Conservation (phyloP, 306 rosid species). For the Amphicarpaea edgeworthii region DNA sequence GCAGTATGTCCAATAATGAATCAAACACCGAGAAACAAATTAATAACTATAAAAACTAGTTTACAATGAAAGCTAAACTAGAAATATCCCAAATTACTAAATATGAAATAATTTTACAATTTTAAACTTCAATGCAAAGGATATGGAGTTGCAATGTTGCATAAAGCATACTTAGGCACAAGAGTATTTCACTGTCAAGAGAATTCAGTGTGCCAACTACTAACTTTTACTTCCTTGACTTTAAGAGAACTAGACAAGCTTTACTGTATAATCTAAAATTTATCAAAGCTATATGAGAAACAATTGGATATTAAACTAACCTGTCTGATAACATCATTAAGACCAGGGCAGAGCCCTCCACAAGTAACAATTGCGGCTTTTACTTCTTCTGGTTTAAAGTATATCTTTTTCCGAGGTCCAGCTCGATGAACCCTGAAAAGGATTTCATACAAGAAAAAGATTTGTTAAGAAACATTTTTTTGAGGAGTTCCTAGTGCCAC, state of each 20-base stretch:
- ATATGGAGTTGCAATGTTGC: background rate
- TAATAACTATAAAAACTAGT: conserved; percentile 16
- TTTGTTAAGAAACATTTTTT: conserved; percentile 3
- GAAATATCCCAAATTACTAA: conserved; percentile 18
- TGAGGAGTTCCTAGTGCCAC: background rate
- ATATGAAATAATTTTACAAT: conserved; percentile 14
- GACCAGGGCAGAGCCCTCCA: conserved; percentile 99
- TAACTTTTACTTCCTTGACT: conserved; percentile 5
- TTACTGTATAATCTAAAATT: conserved; percentile 28
- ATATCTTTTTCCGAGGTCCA: conserved; percentile 94
- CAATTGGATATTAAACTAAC: conserved; percentile 55
- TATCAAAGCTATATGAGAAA: background rate
- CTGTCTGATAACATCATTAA: conserved; percentile 98
- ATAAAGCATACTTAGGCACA: conserved; percentile 14
- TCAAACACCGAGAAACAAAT: conserved; percentile 34
- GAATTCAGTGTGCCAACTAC: background rate
- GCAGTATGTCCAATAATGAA: conserved; percentile 53
- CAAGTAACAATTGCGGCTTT: conserved; percentile 97
- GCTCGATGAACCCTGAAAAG: conserved; percentile 94
- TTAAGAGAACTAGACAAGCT: background rate
- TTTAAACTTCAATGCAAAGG: conserved; percentile 20
- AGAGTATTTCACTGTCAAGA: conserved; percentile 4
- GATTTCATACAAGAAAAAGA: conserved; percentile 25
- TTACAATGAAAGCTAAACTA: conserved; percentile 33
- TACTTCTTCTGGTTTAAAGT: conserved; percentile 88